Conservation (phyloP, 1,139 yeast species). For the Geotrichum armillariae region DNA sequence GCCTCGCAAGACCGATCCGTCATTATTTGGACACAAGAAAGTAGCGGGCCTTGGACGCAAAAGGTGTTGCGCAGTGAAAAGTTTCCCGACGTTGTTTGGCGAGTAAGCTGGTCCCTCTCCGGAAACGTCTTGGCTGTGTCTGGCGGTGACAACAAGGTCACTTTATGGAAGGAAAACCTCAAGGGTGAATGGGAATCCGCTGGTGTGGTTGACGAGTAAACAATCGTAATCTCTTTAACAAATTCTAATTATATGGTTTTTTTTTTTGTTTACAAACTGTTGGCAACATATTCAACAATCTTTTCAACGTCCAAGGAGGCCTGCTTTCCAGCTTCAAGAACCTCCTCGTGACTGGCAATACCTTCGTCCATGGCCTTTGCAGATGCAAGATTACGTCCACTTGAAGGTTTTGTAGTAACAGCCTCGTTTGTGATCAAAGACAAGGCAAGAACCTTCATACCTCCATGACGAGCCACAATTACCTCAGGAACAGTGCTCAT, state of each 20-base stretch:
- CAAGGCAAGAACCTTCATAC: conserved; percentile 76
- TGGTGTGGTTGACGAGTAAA: conserved; percentile 83
- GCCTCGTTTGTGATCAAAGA: conserved; percentile 86
- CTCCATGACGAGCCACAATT: conserved; percentile 85
- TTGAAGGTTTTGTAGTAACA: conserved; percentile 71
- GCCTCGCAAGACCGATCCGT: conserved; percentile 97
- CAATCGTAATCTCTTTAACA: not conserved
- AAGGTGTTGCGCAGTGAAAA: conserved; percentile 65
- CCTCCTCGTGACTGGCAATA: conserved; percentile 89
- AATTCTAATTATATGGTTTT: not conserved
- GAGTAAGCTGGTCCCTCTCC: conserved; percentile 95
- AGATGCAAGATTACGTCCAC: conserved; percentile 55
- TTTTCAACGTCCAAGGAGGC: conserved; percentile 80
- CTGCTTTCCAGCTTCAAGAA: conserved; percentile 72
- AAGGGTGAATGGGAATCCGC: conserved; percentile 96
- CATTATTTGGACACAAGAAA: conserved; percentile 86
- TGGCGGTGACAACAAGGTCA: conserved; percentile 94
- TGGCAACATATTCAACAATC: conserved; percentile 65
- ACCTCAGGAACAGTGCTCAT: conserved; percentile 99
- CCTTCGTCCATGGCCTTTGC: conserved; percentile 48
- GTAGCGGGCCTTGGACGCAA: conserved; percentile 75
- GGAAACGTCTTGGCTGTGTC: conserved; percentile 94
- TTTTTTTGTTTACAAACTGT: conserved; percentile 33
- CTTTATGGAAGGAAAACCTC: conserved; percentile 93
- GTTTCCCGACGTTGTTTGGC: conserved; percentile 97